Conservation (phyloP, 352 stramenopile genomes). For the Globisporangium yorkense region DNA sequence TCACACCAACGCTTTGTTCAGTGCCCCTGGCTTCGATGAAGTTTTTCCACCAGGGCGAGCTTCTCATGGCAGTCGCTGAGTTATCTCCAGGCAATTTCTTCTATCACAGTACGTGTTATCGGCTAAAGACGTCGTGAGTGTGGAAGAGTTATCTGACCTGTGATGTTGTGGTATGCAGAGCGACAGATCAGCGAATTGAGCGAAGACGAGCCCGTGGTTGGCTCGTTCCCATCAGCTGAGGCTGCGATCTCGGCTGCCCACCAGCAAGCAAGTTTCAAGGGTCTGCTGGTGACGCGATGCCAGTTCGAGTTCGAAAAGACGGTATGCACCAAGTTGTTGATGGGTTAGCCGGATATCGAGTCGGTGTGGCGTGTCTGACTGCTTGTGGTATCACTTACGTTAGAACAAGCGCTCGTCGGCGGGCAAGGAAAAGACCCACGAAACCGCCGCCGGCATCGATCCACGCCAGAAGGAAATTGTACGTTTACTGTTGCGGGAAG, state of each 20-base stretch:
- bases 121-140: not conserved
- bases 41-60: constrained; percentile 28
- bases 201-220: constrained; percentile 61
- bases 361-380: too few relatives aligned
- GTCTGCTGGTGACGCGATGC: constrained; percentile 68
- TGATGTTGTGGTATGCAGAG: constrained; percentile 18
- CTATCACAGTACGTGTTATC: constrained; percentile 36
- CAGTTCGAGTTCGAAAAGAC: constrained; percentile 81
- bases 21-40: constrained; percentile 25
- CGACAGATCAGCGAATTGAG: constrained; percentile 41
- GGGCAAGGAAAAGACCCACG: constrained; percentile 27
- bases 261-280: constrained; percentile 62
- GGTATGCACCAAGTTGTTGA: constrained; percentile 15
- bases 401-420: constrained; percentile 41
- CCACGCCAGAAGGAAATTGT: constrained; percentile 50
- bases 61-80: constrained; percentile 44
- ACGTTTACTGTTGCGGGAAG: constrained; percentile 6
- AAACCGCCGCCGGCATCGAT: constrained; percentile 33
- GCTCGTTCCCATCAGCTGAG: constrained; percentile 49
- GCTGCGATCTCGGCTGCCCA: constrained; percentile 37
- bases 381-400: not conserved
- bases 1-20: constrained; percentile 3
- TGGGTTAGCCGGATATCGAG: not conserved
- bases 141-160: not conserved
- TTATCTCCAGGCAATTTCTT: constrained; percentile 40